phyloP scores from a whole-genome alignment of 306 rosid genomes.

The Cotoneaster glaucophyllus region DNA sequence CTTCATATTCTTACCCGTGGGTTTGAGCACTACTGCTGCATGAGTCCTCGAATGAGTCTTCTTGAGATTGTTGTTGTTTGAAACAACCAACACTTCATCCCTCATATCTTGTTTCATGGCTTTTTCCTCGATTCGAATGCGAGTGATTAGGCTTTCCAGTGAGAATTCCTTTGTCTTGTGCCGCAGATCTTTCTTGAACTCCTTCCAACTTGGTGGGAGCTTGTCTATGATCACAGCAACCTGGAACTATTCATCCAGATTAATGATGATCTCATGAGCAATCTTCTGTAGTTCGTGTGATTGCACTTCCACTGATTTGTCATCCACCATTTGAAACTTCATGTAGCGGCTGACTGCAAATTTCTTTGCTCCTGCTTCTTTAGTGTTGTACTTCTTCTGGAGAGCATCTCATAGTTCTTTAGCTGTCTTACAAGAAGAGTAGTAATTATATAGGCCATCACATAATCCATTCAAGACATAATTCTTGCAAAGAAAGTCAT shows the following conservation, averaged over 20 bases:
- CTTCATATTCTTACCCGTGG: neutral
- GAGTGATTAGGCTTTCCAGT: neutral
- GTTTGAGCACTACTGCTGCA: neutral
- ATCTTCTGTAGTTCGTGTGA: too few species aligned
- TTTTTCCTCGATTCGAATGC: conserved; percentile 1
- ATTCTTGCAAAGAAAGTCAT: too few species aligned
- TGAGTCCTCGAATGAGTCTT: too few species aligned
- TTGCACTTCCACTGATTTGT: too few species aligned
- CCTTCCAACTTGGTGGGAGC: neutral
- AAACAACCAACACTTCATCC: neutral
- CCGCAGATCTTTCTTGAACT: neutral
- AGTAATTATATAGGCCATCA: neutral
- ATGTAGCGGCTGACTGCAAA: too few species aligned
- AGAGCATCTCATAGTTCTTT: neutral
- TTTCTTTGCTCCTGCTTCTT: too few species aligned
- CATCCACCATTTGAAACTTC: neutral
- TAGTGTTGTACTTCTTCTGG: neutral
- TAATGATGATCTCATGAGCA: neutral
- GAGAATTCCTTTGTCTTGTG: neutral
- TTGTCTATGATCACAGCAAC: neutral
- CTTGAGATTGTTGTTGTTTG: neutral
- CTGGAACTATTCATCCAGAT: neutral
- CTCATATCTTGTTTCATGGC: neutral
- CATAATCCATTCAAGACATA: neutral
- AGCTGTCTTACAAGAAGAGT: neutral